phyloP scores from a whole-genome alignment of 1,284 basidiomycete genomes.

The Ustilago cynodontis region DNA sequence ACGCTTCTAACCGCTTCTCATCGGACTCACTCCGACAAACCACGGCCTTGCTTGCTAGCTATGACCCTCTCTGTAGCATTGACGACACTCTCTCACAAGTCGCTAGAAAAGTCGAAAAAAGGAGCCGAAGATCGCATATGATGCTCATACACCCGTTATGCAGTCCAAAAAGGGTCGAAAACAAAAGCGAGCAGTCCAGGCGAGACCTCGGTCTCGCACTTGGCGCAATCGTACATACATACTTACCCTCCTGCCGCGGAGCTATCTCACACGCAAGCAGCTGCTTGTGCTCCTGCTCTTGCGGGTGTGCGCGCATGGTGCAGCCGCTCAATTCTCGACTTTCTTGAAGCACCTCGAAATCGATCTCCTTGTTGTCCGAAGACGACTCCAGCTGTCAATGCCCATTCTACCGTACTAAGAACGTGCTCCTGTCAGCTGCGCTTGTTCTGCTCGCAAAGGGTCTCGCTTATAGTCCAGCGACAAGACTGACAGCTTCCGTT shows the following conservation, averaged over 20 bases:
- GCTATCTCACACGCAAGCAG: not conserved
- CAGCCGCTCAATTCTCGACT: too few species aligned
- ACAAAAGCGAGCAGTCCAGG: slow-evolving; percentile 11
- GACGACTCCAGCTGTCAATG: not conserved
- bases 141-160: not conserved
- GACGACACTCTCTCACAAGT: not conserved
- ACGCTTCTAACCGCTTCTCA: not conserved
- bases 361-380: too few species aligned
- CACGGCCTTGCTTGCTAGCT: not conserved
- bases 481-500: not conserved
- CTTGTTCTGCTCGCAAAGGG: not conserved
- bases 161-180: not conserved
- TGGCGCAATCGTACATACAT: not conserved
- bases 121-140: not conserved
- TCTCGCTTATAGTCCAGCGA: not conserved
- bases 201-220: slow-evolving; percentile 20
- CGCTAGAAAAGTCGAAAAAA: not conserved
- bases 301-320: not conserved
- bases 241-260: too few species aligned
- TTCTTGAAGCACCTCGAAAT: too few species aligned
- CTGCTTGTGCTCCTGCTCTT: too few species aligned
- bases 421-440: not conserved
- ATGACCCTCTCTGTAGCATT: not conserved
- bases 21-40: not conserved
- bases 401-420: too few species aligned